Percentiles rank a stretch among this genome's conserved stretches.
Evolutionary conservation across 768 basidiomycete genomes (phyloP).

Genomic region (Termitomyces sp.): DNA sequence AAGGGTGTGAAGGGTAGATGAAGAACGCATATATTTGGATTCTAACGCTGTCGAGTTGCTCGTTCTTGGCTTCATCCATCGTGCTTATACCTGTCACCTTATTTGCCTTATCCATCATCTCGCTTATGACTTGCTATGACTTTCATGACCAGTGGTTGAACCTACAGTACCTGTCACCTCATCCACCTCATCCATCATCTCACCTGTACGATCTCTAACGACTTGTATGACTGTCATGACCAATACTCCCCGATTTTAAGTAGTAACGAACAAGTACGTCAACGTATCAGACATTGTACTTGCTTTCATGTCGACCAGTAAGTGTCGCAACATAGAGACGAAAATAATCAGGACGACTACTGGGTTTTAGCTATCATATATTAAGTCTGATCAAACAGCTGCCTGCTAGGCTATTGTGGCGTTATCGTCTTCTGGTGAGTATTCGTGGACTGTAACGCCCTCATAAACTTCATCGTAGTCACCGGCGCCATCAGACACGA

Average conservation of each 20-base stretch:
- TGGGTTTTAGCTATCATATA: too few relatives aligned
- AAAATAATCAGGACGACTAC: too few relatives aligned
- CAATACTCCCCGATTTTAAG: neutral
- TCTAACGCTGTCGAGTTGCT: neutral
- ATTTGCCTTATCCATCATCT: neutral
- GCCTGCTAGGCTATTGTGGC: too few relatives aligned
- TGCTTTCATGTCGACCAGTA: too few relatives aligned
- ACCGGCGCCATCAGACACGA: too few relatives aligned
- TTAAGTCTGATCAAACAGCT: too few relatives aligned
- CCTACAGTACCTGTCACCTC: neutral
- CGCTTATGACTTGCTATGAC: neutral
- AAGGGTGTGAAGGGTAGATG: constrained; percentile 9
- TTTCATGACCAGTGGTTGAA: neutral
- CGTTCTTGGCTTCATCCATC: neutral
- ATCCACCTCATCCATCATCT: neutral
- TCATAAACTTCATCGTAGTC: too few relatives aligned
- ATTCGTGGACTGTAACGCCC: too few relatives aligned
- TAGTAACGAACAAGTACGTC: too few relatives aligned
- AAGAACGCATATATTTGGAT: neutral
- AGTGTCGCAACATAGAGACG: too few relatives aligned
- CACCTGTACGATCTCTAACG: neutral
- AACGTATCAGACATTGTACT: too few relatives aligned
- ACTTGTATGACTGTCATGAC: neutral
- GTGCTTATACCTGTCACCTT: neutral
- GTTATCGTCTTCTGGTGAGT: too few relatives aligned